These are phyloP conservation scores for Musa troglodytarum DNA, from an alignment of 176 grass and related monocot genomes.

Conservation along the genomic window DNA sequence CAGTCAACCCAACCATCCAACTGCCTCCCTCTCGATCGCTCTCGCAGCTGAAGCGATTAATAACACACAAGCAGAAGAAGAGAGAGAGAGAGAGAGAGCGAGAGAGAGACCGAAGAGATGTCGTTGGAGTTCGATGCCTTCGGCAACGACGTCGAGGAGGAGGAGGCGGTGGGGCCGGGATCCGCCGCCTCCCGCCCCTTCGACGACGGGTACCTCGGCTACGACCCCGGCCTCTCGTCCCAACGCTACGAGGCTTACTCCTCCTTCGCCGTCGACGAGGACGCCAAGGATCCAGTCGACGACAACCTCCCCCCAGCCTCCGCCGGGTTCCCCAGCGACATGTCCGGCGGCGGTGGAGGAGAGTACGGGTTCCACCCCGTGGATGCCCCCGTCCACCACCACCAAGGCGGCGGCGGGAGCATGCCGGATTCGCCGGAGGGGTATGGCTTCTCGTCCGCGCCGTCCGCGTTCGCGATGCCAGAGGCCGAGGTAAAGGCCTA, in stretches of 20 bases:
- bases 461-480: neutral
- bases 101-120: neutral
- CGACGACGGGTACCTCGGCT: slow-evolving; percentile 7
- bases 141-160: neutral
- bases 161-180: neutral
- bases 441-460: neutral
- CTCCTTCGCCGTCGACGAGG: neutral
- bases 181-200: neutral
- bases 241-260: slow-evolving; percentile 5
- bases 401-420: slow-evolving; percentile 1
- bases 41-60: neutral
- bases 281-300: neutral
- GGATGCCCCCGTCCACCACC: slow-evolving; percentile 1
- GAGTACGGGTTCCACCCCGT: neutral
- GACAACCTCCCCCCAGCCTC: neutral
- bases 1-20: neutral
- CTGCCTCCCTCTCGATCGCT: neutral
- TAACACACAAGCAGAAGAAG: neutral
- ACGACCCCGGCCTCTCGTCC: slow-evolving; percentile 5
- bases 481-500: neutral
- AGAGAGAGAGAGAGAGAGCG: neutral
- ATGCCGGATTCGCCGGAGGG: neutral
- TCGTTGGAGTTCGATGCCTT: slow-evolving; percentile 10
- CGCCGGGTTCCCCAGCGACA: neutral
- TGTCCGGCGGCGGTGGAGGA: neutral